These are phyloP conservation scores for Hymenoscyphus fructigenus DNA, from an alignment of 2,329 filamentous ascomycete species.

Conservation along the genomic window DNA sequence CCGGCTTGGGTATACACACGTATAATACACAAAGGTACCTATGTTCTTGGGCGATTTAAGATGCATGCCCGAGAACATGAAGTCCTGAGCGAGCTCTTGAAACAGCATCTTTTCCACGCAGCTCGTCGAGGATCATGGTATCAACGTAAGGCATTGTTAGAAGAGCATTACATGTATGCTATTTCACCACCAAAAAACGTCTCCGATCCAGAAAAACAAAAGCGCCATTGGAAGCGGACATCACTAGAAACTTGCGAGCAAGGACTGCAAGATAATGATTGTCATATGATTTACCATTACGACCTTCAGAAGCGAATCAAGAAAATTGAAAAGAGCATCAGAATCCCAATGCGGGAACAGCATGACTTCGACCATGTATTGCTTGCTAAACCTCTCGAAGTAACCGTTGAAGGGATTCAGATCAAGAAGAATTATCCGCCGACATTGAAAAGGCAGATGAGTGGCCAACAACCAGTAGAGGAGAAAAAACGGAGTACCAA, in stretches of 20 bases:
- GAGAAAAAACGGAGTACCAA: conserved; percentile 55
- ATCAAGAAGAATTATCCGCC: conserved; percentile 59
- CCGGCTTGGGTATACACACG: conserved; percentile 92
- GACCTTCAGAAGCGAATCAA: conserved; percentile 91
- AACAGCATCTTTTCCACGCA: conserved; percentile 80
- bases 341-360: conserved; percentile 79
- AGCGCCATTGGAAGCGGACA: conserved; percentile 77
- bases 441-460: conserved; percentile 23
- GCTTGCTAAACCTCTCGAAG: conserved; percentile 72
- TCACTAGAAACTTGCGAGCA: conserved; percentile 80
- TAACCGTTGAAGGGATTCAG: conserved; percentile 74
- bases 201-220: conserved; percentile 56
- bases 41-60: conserved; percentile 79
- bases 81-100: conserved; percentile 71
- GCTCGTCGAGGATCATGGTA: conserved; percentile 90
- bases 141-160: conserved; percentile 87
- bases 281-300: conserved; percentile 90
- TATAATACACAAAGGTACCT: conserved; percentile 83
- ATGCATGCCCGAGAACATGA: conserved; percentile 74
- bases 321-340: conserved; percentile 84
- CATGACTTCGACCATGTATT: conserved; percentile 90
- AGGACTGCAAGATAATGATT: conserved; percentile 82
- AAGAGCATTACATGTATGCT: conserved; percentile 89
- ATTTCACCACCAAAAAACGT: conserved; percentile 38
- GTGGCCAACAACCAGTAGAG: conserved; percentile 20